phyloP scores from a whole-genome alignment of 345 rosid species.

The Citrus unshiu region DNA sequence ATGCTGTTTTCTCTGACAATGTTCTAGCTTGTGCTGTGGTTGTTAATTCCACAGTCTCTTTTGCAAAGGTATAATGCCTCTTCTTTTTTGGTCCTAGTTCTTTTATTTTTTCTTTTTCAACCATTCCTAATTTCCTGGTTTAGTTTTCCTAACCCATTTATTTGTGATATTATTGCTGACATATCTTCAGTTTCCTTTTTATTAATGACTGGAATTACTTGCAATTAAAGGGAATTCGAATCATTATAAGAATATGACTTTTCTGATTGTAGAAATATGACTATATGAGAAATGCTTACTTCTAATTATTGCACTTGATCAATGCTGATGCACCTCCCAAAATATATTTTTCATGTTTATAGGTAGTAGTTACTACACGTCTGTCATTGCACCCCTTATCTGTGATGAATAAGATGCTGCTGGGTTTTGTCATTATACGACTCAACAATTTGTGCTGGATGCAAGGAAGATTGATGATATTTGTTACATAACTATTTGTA shows the following conservation, averaged over 20 bases:
- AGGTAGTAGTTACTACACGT: background rate
- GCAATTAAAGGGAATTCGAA: background rate
- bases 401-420: background rate
- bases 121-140: background rate
- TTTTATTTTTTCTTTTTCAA: background rate
- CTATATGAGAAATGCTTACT: background rate
- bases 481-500: constrained; percentile 29
- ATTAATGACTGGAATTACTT: background rate
- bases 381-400: background rate
- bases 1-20: constrained; percentile 83
- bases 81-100: background rate
- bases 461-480: background rate
- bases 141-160: background rate
- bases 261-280: background rate
- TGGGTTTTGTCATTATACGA: background rate
- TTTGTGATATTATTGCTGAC: background rate
- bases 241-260: background rate
- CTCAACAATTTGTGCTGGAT: background rate
- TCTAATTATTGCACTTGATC: background rate
- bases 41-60: constrained; percentile 68
- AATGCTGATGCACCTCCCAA: background rate
- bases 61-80: constrained; percentile 55
- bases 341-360: background rate
- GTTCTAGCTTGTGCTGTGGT: constrained; percentile 85
- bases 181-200: background rate